Conservation (phyloP, 805 yeast genomes). For the Grigorovia humatica region DNA sequence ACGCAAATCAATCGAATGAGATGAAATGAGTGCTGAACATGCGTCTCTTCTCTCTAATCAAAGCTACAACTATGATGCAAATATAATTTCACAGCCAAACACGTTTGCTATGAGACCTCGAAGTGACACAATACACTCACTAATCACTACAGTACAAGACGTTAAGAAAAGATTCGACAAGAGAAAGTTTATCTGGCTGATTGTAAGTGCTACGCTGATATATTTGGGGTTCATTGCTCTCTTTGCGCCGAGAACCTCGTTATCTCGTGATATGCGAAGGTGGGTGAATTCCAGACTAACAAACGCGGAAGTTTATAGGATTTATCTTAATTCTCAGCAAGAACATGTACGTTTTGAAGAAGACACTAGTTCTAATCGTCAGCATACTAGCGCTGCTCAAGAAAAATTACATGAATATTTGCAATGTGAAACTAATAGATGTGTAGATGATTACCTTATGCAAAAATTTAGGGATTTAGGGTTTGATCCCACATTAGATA, state of each 20-base stretch:
- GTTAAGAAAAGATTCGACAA: conserved; percentile 25
- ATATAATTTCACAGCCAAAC: neutral
- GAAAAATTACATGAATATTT: conserved; percentile 5
- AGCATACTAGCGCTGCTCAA: neutral
- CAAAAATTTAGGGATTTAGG: conserved; percentile 43
- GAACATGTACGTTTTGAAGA: conserved; percentile 22
- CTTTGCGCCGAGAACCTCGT: conserved; percentile 76
- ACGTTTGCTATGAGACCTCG: conserved; percentile 14
- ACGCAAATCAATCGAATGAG: neutral
- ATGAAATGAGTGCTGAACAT: neutral
- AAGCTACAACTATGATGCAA: neutral
- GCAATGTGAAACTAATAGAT: conserved; percentile 28
- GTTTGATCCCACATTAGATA: conserved; percentile 39
- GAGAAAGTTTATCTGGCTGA: conserved; percentile 17
- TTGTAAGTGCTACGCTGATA: conserved; percentile 17
- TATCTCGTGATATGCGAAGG: conserved; percentile 70
- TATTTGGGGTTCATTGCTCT: conserved; percentile 48
- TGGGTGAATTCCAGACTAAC: conserved; percentile 59
- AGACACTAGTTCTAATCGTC: too few species aligned
- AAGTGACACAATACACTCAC: conserved; percentile 22
- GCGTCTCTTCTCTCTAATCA: neutral
- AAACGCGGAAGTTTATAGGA: conserved; percentile 57
- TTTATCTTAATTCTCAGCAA: conserved; percentile 37
- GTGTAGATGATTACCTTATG: conserved; percentile 34
- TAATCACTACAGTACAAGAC: conserved; percentile 20